These are phyloP conservation scores for Eucalyptus curtisii DNA, from an alignment of 345 rosid genomes.

Conservation along the genomic window DNA sequence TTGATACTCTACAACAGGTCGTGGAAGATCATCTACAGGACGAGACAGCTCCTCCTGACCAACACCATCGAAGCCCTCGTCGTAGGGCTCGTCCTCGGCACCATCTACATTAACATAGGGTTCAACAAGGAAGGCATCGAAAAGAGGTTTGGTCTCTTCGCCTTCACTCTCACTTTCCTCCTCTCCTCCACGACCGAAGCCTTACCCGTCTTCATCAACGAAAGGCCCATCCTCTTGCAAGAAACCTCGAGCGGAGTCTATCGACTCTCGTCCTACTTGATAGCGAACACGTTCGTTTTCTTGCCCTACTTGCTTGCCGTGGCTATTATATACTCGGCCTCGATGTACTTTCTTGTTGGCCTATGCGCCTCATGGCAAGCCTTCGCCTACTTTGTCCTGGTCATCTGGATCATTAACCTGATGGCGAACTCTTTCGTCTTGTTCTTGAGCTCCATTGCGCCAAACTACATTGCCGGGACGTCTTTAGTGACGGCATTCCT, in stretches of 20 bases:
- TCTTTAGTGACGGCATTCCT: slow-evolving; percentile 63
- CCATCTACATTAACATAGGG: slow-evolving; percentile 77
- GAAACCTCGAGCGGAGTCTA: slow-evolving; percentile 85
- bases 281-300: slow-evolving; percentile 85
- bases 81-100: slow-evolving; percentile 92
- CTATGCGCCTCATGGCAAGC: slow-evolving; percentile 74
- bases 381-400: slow-evolving; percentile 61
- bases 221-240: slow-evolving; percentile 63
- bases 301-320: slow-evolving; percentile 65
- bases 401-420: slow-evolving; percentile 66
- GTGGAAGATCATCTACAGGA: slow-evolving; percentile 83
- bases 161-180: slow-evolving; percentile 90
- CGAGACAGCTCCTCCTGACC: slow-evolving; percentile 72
- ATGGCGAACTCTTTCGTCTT: slow-evolving; percentile 93
- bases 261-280: slow-evolving; percentile 66
- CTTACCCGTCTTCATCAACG: slow-evolving; percentile 86
- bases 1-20: slow-evolving; percentile 36
- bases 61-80: slow-evolving; percentile 70
- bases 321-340: slow-evolving; percentile 50
- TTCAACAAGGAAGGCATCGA: slow-evolving; percentile 56
- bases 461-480: slow-evolving; percentile 86
- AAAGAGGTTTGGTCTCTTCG: slow-evolving; percentile 80
- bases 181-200: slow-evolving; percentile 93
- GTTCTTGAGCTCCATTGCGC: slow-evolving; percentile 80
- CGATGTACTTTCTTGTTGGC: slow-evolving; percentile 78